phyloP scores from a whole-genome alignment of 164 flowering plant species.

The Warburgia ugandensis region DNA sequence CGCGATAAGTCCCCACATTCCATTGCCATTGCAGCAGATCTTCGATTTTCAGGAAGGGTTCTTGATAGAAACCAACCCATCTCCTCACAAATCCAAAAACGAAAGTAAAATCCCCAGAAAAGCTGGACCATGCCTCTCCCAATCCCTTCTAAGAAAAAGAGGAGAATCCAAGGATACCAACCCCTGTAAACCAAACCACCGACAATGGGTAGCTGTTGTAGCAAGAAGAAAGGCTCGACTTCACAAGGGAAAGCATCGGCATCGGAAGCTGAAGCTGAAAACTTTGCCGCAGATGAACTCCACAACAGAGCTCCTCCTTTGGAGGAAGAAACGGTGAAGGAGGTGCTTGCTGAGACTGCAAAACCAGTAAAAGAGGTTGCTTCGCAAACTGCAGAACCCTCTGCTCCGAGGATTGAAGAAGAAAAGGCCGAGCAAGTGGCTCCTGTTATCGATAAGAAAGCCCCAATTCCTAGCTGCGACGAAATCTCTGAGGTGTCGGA shows the following conservation, averaged over 20 bases:
- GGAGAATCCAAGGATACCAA: not conserved
- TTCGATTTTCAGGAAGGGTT: too few species aligned
- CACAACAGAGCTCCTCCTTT: conserved; percentile 10
- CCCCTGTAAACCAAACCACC: not conserved
- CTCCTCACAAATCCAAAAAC: too few species aligned
- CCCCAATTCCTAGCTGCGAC: conserved; percentile 1
- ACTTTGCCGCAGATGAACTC: not conserved
- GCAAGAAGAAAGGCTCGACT: conserved; percentile 15
- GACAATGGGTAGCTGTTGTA: conserved; percentile 42
- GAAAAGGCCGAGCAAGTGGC: not conserved
- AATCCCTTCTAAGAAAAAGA: not conserved
- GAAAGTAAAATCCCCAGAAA: too few species aligned
- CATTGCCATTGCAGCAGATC: too few species aligned
- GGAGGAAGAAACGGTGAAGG: conserved; percentile 62
- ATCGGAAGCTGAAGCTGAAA: not conserved
- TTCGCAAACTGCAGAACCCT: too few species aligned
- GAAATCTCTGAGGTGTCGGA: conserved; percentile 40
- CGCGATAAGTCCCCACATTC: too few species aligned
- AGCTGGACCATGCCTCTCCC: too few species aligned
- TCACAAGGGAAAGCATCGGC: not conserved
- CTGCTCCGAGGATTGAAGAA: not conserved
- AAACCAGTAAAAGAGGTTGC: too few species aligned
- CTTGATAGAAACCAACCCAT: too few species aligned
- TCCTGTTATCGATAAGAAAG: not conserved
- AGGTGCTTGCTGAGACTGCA: conserved; percentile 59